Evolutionary conservation across 2,329 filamentous ascomycete genomes (phyloP).

Genomic region (Cercospora citrullina): DNA sequence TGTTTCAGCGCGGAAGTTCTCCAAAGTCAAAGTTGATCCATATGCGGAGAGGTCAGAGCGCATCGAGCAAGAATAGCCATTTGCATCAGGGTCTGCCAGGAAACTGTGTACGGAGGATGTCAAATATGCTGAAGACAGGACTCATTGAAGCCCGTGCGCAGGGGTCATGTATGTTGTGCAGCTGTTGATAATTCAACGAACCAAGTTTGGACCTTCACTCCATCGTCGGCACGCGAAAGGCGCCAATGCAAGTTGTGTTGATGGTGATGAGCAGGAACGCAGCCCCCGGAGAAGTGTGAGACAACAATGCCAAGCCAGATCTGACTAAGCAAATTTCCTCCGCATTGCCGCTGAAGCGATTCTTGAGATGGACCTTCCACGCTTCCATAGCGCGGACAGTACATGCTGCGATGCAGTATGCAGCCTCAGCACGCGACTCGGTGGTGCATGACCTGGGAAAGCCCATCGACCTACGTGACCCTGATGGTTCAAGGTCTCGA

Average conservation of each 20-base stretch:
- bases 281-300: not conserved
- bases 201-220: not conserved
- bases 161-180: not conserved
- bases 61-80: conserved; percentile 9
- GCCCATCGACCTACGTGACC: not conserved
- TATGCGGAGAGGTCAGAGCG: conserved; percentile 16
- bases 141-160: not conserved
- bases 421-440: not conserved
- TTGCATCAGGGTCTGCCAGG: not conserved
- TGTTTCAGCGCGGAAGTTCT: conserved; percentile 40
- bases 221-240: not conserved
- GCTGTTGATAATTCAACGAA: not conserved
- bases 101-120: not conserved
- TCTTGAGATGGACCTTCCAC: not conserved
- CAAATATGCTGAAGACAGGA: not conserved
- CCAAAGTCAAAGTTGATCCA: conserved; percentile 28
- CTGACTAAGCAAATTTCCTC: not conserved
- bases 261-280: not conserved
- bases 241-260: not conserved
- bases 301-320: not conserved
- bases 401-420: not conserved
- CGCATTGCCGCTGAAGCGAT: not conserved
- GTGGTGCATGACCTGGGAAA: not conserved
- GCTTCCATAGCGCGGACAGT: not conserved
- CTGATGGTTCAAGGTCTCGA: not conserved